These are phyloP conservation scores for Blastobotrys mokoenaii DNA, from an alignment of 805 yeast species.

Conservation along the genomic window DNA sequence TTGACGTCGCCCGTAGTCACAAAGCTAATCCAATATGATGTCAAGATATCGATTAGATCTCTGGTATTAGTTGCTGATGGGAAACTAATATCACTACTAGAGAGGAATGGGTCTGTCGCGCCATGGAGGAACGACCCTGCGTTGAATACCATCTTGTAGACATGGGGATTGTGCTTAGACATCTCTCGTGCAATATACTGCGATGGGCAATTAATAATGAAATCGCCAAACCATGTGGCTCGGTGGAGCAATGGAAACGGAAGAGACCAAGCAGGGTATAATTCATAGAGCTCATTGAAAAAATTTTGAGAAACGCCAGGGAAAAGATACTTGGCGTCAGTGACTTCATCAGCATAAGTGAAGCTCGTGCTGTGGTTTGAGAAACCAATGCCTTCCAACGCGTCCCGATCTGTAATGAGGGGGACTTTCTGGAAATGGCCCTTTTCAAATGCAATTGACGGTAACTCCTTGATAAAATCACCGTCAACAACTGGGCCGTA, in stretches of 20 bases:
- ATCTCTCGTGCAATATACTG: slow-evolving; percentile 5
- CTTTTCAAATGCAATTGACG: slow-evolving; percentile 4
- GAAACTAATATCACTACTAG: not conserved
- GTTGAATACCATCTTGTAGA: not conserved
- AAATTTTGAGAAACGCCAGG: not conserved
- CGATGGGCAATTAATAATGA: slow-evolving; percentile 12
- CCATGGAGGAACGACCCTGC: not conserved
- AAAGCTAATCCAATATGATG: slow-evolving; percentile 1
- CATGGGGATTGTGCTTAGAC: not conserved
- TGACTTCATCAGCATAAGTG: slow-evolving; percentile 2
- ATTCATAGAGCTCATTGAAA: not conserved
- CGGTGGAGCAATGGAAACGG: slow-evolving; percentile 7
- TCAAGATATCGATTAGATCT: not conserved
- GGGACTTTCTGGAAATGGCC: slow-evolving; percentile 12
- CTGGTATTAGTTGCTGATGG: not conserved
- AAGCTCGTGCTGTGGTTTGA: slow-evolving; percentile 5
- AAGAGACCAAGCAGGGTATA: slow-evolving; percentile 3
- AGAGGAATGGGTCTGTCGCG: not conserved
- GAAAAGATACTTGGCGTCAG: slow-evolving; percentile 3
- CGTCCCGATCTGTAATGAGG: slow-evolving; percentile 4
- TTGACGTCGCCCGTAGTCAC: not conserved
- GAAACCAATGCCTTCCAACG: slow-evolving; percentile 10
- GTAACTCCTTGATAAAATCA: slow-evolving; percentile 4
- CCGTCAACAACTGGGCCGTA: slow-evolving; percentile 15
- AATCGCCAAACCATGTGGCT: slow-evolving; percentile 10